Evolutionary conservation across 106 monocot species (phyloP), one percentile per base, ranked within the genome.

Genomic region (Dendrobium nobile): DNA sequence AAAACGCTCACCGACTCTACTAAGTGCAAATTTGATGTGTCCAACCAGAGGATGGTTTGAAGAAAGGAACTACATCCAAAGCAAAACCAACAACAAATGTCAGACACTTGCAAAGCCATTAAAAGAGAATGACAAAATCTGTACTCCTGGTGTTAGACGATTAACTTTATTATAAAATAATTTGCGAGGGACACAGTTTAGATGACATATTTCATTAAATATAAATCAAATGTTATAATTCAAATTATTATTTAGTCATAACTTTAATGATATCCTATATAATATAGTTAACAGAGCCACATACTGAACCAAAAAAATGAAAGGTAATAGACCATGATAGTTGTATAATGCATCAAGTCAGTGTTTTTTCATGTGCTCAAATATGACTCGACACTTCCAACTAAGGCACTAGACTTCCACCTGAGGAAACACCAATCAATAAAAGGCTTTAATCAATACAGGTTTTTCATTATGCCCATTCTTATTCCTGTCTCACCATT

Each of bases 11-110:
- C 65, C 88, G 13, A 77, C 78, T 87, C 85, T 93, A 82, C 80
- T 74, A 43, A 95, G 22, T 72, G 88, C 88, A 51, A 79, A 84
- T 93, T 80, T 87, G 64, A 99, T 79, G 81, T 99, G 98, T 31
- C 87, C 82, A 47, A 84, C 79, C 72, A 99, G 80, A 40, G 98
- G 98, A 91, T 99, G 95, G 73, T 84, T 42, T 44, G 98, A 91
- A 44, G 79, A 91, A 40, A 91, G 91, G 82, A 99, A 91, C 92
- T 94, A 74, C 9, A 47, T 26, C 28, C 9, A 65, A 83, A 82
- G 78, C 28, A 82, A 44, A 82, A 75, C 19, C 85, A 54, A 11
- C 67, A 40, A 80, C 28, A 55, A 48, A 79, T 82, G 41, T 55
- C 41, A 83, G 78, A 6, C 42, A 78, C 28, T 55, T 13, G 2